phyloP scores from a whole-genome alignment of 345 rosid species.

The Arabidopsis suecica region DNA sequence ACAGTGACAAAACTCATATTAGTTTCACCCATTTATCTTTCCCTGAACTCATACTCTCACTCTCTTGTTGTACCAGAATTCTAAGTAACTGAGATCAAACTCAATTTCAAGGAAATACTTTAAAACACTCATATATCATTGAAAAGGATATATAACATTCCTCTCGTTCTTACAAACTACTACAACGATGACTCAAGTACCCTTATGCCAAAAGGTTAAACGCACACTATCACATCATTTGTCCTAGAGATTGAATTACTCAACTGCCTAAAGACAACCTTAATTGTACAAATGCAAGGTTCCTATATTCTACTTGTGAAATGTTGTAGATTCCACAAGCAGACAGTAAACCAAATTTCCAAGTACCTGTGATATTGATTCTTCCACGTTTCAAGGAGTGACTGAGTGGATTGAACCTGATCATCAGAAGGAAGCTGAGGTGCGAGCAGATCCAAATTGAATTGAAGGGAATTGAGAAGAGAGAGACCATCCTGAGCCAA shows the following conservation, averaged over 20 bases:
- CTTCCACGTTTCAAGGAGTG: constrained; percentile 76
- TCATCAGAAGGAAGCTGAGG: constrained; percentile 79
- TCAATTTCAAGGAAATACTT: background rate
- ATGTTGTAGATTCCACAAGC: background rate
- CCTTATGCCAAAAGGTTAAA: background rate
- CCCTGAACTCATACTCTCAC: background rate
- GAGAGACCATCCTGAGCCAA: constrained; percentile 79
- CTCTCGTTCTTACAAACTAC: background rate
- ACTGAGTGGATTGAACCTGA: constrained; percentile 59
- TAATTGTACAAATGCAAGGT: background rate
- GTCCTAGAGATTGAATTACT: background rate
- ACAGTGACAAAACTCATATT: constrained; percentile 27
- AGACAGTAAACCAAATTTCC: background rate
- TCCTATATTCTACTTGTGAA: background rate
- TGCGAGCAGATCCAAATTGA: constrained; percentile 81
- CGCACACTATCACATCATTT: background rate
- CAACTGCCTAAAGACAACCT: constrained; percentile 1
- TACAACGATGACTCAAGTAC: background rate
- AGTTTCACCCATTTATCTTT: background rate
- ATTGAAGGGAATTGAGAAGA: constrained; percentile 73
- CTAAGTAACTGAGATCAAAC: constrained; percentile 6
- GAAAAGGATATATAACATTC: background rate
- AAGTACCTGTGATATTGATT: constrained; percentile 58
- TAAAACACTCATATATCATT: background rate
- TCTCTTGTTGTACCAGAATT: background rate